Percentiles rank a stretch among this genome's conserved stretches.
phyloP scores from a whole-genome alignment of 805 yeast species.

The Tetrapisispora arboricola region DNA sequence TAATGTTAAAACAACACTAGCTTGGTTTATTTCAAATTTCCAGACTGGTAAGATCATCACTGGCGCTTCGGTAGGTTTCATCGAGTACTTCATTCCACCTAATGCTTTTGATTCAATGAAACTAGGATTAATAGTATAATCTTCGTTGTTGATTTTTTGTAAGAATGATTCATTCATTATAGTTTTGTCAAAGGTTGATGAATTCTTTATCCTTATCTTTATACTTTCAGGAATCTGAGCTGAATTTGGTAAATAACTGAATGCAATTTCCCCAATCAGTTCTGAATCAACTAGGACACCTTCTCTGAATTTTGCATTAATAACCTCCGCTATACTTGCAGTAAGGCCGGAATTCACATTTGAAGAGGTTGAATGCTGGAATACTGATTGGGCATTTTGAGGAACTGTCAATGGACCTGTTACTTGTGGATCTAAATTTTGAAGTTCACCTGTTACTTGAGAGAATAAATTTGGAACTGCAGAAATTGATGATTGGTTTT shows the following conservation, averaged over 20 bases:
- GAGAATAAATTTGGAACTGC: slow-evolving; percentile 18
- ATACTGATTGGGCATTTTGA: slow-evolving; percentile 23
- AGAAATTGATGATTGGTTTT: slow-evolving; percentile 24
- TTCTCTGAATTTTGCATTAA: slow-evolving; percentile 63
- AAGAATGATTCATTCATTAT: slow-evolving; percentile 46
- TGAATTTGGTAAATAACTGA: slow-evolving; percentile 44
- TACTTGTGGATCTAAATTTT: slow-evolving; percentile 5
- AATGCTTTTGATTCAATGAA: slow-evolving; percentile 53
- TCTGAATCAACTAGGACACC: slow-evolving; percentile 52
- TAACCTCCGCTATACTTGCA: slow-evolving; percentile 77
- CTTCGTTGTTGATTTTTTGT: slow-evolving; percentile 35
- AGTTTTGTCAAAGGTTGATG: slow-evolving; percentile 35
- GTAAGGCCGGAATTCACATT: slow-evolving; percentile 52
- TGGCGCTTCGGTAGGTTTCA: slow-evolving; percentile 49
- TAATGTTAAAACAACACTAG: slow-evolving; percentile 71
- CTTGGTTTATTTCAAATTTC: slow-evolving; percentile 79
- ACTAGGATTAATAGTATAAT: slow-evolving; percentile 39
- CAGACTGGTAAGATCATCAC: slow-evolving; percentile 70
- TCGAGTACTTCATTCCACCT: slow-evolving; percentile 72
- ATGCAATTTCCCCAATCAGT: slow-evolving; percentile 77
- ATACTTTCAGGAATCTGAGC: slow-evolving; percentile 34
- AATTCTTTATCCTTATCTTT: slow-evolving; percentile 33
- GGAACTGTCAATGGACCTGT: slow-evolving; percentile 19
- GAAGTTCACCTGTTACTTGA: slow-evolving; percentile 26
- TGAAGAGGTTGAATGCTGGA: slow-evolving; percentile 38